Evolutionary conservation across 2,329 filamentous ascomycete genomes (phyloP), one percentile per base, ranked within the genome.

Genomic region (Penicillium concentricum): DNA sequence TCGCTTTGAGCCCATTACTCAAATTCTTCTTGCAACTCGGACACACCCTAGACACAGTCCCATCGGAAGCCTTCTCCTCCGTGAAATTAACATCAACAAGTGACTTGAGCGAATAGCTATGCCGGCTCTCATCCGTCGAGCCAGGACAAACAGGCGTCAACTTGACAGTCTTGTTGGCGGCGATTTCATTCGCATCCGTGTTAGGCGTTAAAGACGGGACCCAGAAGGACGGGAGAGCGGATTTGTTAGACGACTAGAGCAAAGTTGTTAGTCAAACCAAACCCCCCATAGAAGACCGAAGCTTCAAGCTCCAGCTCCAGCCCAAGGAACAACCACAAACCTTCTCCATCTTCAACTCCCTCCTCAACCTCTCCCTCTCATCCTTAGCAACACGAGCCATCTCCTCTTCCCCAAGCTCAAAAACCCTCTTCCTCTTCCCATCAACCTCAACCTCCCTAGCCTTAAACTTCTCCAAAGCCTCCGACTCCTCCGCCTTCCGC

Each of bases 171-270:
- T 85, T 87, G n/a, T 75, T 75, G 38, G 83, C 76, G 7, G 82
- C 75, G 67, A 86, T 79, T 51, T 86, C 78, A 51, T 81, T 78
- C 47, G 80, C 77, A 45, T 83, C 83, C 37, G 81, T 83, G 0
- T 81, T 81, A 0, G 91, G 91, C 0, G 90, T 95, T 56, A 93
- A 83, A 0, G 89, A 90, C 0, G 92, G 93, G 13, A 93, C 88
- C 94, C 93, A 97, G 76, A 97, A 97, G 0, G 91, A 95, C 0
- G 91, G 90, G 0, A 96, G 77, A 16, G 83, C 82, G 1, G 85
- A 83, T 73, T 88, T 90, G 9, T 83, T 79, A 3, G 85, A 82
- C 69, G 71, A 72, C 69, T 76, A 54, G 37, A 62, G 32, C 20
- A 53, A 37, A 30, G 5, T 20, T 16, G 44, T 38, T 32, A 52